Evolutionary conservation across 2,329 filamentous ascomycete species (phyloP).

Genomic region (Decorospora gaudefroyi): DNA sequence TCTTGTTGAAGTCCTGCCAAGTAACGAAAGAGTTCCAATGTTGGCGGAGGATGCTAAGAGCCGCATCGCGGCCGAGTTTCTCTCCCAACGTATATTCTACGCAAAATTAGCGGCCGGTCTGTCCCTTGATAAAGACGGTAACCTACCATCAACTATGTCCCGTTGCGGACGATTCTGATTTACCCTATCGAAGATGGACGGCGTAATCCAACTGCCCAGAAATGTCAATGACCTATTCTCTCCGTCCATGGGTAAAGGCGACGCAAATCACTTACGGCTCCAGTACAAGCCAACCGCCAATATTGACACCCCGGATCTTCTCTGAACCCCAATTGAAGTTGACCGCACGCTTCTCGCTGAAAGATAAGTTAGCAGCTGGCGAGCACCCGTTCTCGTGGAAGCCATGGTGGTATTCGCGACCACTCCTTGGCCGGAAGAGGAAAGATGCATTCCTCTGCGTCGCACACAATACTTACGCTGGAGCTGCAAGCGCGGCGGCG

Average conservation of each 20-base stretch:
- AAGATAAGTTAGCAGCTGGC: conserved; percentile 17
- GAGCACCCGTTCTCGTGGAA: not conserved
- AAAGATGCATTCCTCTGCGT: conserved; percentile 7
- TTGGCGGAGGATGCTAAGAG: conserved; percentile 51
- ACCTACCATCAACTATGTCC: conserved; percentile 50
- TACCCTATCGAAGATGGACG: conserved; percentile 56
- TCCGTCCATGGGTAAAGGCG: not conserved
- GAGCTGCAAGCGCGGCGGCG: conserved; percentile 33
- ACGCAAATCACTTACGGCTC: conserved; percentile 45
- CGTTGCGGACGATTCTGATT: conserved; percentile 30
- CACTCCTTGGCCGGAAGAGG: not conserved
- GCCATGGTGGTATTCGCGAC: not conserved
- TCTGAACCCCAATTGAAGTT: conserved; percentile 56
- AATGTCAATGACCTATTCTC: not conserved
- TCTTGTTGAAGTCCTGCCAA: conserved; percentile 60
- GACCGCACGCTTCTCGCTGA: conserved; percentile 42
- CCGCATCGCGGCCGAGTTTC: conserved; percentile 54
- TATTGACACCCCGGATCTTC: conserved; percentile 57
- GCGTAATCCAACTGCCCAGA: conserved; percentile 58
- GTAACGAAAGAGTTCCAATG: conserved; percentile 59
- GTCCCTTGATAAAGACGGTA: not conserved
- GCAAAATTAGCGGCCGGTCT: not conserved
- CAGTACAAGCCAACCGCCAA: conserved; percentile 57
- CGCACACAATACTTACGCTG: conserved; percentile 34
- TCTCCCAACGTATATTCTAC: conserved; percentile 57